Percentiles rank a stretch among this genome's conserved stretches.
Evolutionary conservation across 1,284 basidiomycete species (phyloP).

Genomic region (Exobasidium cylindrosporum): DNA sequence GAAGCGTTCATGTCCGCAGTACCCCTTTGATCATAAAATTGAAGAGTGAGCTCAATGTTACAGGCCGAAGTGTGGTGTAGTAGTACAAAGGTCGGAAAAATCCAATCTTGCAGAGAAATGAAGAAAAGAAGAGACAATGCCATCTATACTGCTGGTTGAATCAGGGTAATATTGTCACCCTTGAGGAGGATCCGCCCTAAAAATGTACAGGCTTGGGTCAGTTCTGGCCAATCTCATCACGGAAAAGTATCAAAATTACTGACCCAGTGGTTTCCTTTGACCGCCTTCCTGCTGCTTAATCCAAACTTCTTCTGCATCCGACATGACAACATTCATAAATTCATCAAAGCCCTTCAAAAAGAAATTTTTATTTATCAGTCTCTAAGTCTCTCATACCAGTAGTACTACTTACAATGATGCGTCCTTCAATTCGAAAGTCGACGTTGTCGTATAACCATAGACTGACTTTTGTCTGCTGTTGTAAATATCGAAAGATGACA

Average conservation of each 20-base stretch:
- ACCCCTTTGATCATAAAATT: no score
- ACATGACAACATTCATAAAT: constrained; percentile 99
- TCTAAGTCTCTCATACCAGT: no score
- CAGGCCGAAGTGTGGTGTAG: no score
- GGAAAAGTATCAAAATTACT: constrained; percentile 5
- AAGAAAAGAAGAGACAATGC: background rate
- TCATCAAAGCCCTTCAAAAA: constrained; percentile 82
- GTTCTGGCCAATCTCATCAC: background rate
- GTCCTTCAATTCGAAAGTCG: constrained; percentile 93
- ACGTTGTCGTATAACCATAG: constrained; percentile 98
- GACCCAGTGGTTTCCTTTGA: constrained; percentile 26
- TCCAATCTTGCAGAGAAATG: background rate
- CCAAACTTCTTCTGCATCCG: constrained; percentile 89
- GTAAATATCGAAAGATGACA: constrained; percentile 98
- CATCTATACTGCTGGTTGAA: background rate
- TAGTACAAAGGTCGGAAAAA: no score
- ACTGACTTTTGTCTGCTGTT: constrained; percentile 81
- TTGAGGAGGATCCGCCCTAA: constrained; percentile 25
- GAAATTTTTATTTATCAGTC: no score
- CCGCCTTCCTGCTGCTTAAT: constrained; percentile 39
- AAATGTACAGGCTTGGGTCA: background rate
- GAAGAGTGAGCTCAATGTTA: no score
- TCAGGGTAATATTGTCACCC: constrained; percentile 20
- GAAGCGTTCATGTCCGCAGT: no score
- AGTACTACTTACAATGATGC: constrained; percentile 69